A percentile compares a stretch with the other conserved stretches of the same genome.
These are phyloP conservation scores for Brachypodium distachyon DNA, from an alignment of 202 grass and related monocot species.

Conservation along the genomic window DNA sequence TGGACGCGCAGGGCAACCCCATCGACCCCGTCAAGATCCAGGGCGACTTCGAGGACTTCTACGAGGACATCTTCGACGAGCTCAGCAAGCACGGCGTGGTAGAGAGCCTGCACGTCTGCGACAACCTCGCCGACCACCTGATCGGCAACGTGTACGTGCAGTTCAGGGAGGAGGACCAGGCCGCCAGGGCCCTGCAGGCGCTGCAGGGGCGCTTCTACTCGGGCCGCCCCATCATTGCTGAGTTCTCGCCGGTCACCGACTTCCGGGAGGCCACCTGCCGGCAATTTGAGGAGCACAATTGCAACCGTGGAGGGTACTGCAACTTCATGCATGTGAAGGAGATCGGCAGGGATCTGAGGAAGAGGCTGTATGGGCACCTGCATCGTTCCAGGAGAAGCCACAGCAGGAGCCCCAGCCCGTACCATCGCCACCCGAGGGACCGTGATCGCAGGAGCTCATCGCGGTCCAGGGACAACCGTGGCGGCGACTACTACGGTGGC, in stretches of 20 bases:
- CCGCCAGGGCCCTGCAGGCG: constrained; percentile 43
- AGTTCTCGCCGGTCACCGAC: constrained; percentile 91
- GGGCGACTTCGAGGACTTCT: constrained; percentile 83
- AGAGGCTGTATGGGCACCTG: constrained; percentile 54
- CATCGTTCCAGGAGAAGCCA: constrained; percentile 31
- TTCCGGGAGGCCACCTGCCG: constrained; percentile 85
- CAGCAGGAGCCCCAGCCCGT: constrained; percentile 62
- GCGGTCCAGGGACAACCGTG: constrained; percentile 27
- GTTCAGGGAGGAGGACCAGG: constrained; percentile 74
- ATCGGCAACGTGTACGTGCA: constrained; percentile 91
- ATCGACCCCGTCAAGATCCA: constrained; percentile 61
- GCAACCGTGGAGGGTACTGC: constrained; percentile 86
- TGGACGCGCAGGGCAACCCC: constrained; percentile 70
- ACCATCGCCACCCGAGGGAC: constrained; percentile 21
- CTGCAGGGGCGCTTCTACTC: constrained; percentile 77
- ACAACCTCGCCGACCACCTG: constrained; percentile 90
- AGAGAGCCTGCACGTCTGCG: constrained; percentile 75
- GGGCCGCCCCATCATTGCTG: constrained; percentile 72
- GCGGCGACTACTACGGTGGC: constrained; percentile 17
- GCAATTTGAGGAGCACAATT: constrained; percentile 79
- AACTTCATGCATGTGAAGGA: constrained; percentile 95
- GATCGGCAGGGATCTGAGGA: constrained; percentile 48
- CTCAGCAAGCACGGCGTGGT: constrained; percentile 71
- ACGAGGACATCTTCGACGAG: constrained; percentile 74
- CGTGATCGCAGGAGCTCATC: constrained; percentile 31